Conservation (phyloP, 345 rosid species). For the Hibiscus trionum region DNA sequence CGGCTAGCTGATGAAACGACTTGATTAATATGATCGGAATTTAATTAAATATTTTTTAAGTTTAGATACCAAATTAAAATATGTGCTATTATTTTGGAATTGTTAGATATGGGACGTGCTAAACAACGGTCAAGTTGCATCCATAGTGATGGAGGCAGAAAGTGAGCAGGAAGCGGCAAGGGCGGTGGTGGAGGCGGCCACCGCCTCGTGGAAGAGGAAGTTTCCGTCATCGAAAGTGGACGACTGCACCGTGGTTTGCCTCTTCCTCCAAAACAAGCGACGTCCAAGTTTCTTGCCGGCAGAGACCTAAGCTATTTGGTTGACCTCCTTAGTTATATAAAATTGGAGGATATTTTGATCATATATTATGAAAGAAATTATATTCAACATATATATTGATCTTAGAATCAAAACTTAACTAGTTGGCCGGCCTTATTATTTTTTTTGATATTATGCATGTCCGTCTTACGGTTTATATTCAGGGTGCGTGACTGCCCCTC, state of each 20-base stretch:
- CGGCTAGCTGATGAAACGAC: too few species aligned
- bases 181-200: conserved; percentile 64
- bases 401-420: not conserved
- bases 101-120: conserved; percentile 78
- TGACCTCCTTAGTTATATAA: not conserved
- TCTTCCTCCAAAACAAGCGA: conserved; percentile 35
- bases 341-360: not conserved
- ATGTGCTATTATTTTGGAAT: not conserved
- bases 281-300: not conserved
- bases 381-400: not conserved
- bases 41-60: not conserved
- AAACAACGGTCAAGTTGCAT: conserved; percentile 48
- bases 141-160: conserved; percentile 38
- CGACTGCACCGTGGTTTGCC: conserved; percentile 62
- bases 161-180: conserved; percentile 40
- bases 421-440: not conserved
- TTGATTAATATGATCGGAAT: too few species aligned
- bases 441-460: too few species aligned
- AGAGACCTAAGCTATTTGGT: not conserved
- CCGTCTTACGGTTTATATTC: too few species aligned
- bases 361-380: not conserved
- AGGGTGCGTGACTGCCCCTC: too few species aligned
- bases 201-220: conserved; percentile 49
- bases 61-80: not conserved
- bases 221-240: conserved; percentile 57